Evolutionary conservation across 768 basidiomycete genomes (phyloP).

Genomic region (Mycena galericulata): DNA sequence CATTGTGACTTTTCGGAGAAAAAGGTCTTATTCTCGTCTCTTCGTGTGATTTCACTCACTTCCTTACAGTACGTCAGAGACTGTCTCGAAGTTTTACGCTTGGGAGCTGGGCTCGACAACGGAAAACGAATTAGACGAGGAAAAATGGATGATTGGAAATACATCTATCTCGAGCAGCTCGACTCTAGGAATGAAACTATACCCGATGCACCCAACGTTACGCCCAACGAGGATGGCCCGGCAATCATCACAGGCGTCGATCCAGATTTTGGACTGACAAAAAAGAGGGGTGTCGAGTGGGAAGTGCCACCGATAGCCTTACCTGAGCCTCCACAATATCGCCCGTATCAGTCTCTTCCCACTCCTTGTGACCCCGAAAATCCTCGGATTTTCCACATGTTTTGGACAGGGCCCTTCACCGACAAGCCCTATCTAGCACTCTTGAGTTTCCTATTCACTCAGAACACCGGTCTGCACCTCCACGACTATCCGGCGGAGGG

Average conservation of each 20-base stretch:
- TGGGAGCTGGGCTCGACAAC: conserved; percentile 90
- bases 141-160: conserved; percentile 86
- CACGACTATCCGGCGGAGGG: conserved; percentile 60
- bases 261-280: conserved; percentile 66
- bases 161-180: conserved; percentile 82
- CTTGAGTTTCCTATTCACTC: conserved; percentile 95
- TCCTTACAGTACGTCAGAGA: conserved; percentile 91
- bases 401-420: conserved; percentile 98
- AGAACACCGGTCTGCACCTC: conserved; percentile 88
- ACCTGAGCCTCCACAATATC: conserved; percentile 63
- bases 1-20: conserved; percentile 90
- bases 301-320: conserved; percentile 65
- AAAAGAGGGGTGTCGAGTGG: conserved; percentile 72
- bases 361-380: conserved; percentile 85
- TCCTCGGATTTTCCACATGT: conserved; percentile 96
- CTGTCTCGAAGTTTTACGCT: conserved; percentile 93
- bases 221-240: conserved; percentile 26
- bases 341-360: conserved; percentile 66
- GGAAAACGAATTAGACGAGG: conserved; percentile 80
- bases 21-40: conserved; percentile 61
- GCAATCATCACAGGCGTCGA: conserved; percentile 43
- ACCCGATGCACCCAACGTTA: conserved; percentile 18
- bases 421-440: conserved; percentile 98
- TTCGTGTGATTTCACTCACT: conserved; percentile 29
- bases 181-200: conserved; percentile 43